A percentile compares a stretch with the other conserved stretches of the same genome.
phyloP scores from a whole-genome alignment of 2,329 filamentous ascomycete species.

The Neonectria punicea region DNA sequence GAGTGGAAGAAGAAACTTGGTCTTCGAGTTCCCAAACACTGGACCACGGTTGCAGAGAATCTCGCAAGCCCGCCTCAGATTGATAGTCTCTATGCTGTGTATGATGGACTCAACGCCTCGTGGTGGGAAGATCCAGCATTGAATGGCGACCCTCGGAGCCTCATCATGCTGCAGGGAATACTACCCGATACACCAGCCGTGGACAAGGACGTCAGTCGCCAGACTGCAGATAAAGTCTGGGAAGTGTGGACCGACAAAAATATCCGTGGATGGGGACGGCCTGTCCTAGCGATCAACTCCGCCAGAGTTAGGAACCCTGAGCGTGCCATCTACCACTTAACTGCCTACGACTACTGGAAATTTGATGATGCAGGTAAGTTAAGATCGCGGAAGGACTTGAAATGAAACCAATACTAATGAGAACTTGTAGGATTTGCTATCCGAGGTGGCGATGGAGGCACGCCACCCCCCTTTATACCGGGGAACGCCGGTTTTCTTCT shows the following conservation, averaged over 20 bases:
- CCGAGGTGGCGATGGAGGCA: slow-evolving; percentile 44
- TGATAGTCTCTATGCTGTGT: slow-evolving; percentile 63
- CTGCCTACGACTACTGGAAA: slow-evolving; percentile 54
- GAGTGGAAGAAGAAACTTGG: slow-evolving; percentile 62
- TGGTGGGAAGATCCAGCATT: slow-evolving; percentile 54
- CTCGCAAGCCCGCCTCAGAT: slow-evolving; percentile 63
- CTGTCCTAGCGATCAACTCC: slow-evolving; percentile 58
- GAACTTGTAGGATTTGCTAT: slow-evolving; percentile 39
- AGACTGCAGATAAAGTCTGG: slow-evolving; percentile 53
- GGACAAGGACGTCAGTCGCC: slow-evolving; percentile 47
- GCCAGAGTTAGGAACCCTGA: slow-evolving; percentile 54
- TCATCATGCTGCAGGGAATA: slow-evolving; percentile 57
- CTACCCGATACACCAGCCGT: slow-evolving; percentile 53
- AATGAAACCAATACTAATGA: background rate
- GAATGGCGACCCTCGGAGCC: slow-evolving; percentile 55
- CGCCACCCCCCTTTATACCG: slow-evolving; percentile 49
- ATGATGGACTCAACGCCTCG: slow-evolving; percentile 60
- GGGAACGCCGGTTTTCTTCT: slow-evolving; percentile 52
- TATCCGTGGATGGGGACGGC: slow-evolving; percentile 59
- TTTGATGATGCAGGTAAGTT: slow-evolving; percentile 52
- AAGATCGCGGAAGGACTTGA: background rate
- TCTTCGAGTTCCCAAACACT: slow-evolving; percentile 54
- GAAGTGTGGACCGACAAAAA: slow-evolving; percentile 54
- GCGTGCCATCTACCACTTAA: slow-evolving; percentile 53
- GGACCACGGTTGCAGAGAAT: slow-evolving; percentile 60